phyloP scores from a whole-genome alignment of 208 protist species.

The Tritrichomonas foetus region DNA sequence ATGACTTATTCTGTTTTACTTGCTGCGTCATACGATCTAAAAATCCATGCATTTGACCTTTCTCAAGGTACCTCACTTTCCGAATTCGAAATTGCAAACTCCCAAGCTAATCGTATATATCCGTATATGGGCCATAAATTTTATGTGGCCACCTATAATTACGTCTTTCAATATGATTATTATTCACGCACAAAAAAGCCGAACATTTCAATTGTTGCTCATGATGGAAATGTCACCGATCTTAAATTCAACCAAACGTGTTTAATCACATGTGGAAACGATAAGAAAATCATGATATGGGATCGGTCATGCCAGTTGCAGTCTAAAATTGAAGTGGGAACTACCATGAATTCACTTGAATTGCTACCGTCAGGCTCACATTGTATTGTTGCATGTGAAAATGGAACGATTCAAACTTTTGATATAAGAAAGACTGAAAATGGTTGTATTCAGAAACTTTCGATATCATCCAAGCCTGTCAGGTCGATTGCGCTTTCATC shows the following conservation, averaged over 20 bases:
- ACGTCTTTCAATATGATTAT: not conserved
- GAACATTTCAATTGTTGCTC: not conserved
- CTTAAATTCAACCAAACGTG: not conserved
- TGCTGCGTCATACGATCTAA: slow-evolving; percentile 14
- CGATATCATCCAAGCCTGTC: not conserved
- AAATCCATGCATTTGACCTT: not conserved
- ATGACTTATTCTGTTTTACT: too few relatives aligned
- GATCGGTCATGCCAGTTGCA: not conserved
- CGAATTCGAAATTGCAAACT: not conserved
- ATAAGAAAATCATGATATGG: not conserved
- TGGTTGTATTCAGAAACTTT: not conserved
- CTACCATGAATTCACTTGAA: not conserved
- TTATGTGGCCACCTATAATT: not conserved
- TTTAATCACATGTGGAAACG: not conserved
- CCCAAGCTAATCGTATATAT: slow-evolving; percentile 22
- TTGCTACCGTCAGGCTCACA: not conserved
- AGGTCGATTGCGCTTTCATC: not conserved
- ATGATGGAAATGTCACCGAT: slow-evolving; percentile 27
- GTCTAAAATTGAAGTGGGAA: not conserved
- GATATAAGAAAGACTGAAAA: not conserved
- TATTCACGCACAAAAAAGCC: too few relatives aligned
- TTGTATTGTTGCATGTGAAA: not conserved
- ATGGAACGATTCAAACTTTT: not conserved
- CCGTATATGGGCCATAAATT: not conserved
- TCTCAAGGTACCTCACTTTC: not conserved